phyloP scores from a whole-genome alignment of 331 rosid species.

The Phaseolus coccineus region DNA sequence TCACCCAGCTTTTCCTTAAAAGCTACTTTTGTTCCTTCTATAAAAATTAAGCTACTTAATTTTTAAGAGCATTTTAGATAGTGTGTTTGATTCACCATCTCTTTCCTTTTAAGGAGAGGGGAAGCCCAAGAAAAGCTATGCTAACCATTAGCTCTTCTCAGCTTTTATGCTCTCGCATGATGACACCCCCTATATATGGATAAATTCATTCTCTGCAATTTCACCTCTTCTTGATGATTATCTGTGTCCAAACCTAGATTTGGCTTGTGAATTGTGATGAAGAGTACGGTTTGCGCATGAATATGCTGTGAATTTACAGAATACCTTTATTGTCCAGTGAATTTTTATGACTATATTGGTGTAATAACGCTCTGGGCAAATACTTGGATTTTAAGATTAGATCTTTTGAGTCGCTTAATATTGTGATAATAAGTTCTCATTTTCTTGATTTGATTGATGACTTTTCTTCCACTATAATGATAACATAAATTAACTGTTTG shows the following conservation, averaged over 20 bases:
- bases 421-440: constrained; percentile 24
- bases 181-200: not conserved
- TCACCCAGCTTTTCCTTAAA: not conserved
- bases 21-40: not conserved
- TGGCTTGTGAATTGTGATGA: not conserved
- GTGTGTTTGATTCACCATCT: not conserved
- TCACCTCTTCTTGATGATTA: not conserved
- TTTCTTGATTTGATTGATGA: constrained; percentile 30
- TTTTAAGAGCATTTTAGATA: not conserved
- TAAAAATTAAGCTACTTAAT: not conserved
- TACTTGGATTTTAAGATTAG: not conserved
- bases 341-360: not conserved
- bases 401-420: constrained; percentile 38
- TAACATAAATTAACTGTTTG: constrained; percentile 32
- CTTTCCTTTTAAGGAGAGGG: not conserved
- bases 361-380: not conserved
- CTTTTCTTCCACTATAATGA: constrained; percentile 34
- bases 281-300: not conserved
- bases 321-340: not conserved
- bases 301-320: not conserved
- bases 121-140: not conserved
- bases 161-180: not conserved
- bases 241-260: not conserved
- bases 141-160: not conserved
- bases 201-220: not conserved